Evolutionary conservation across 176 grass and related monocot species (phyloP).

Genomic region (Oryza glumipatula): DNA sequence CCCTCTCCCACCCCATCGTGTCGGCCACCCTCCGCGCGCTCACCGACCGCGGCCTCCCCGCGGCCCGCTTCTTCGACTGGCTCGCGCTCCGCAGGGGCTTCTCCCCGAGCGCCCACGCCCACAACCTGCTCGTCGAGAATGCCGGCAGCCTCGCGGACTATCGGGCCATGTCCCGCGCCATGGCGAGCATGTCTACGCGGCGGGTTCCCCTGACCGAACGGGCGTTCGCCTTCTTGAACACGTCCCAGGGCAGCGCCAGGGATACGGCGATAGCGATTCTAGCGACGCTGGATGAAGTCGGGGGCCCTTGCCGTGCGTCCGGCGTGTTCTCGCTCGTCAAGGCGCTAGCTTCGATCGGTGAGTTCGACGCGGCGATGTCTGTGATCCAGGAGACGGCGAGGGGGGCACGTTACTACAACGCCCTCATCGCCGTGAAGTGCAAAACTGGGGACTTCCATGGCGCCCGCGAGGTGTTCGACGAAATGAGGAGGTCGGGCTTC

Average conservation of each 20-base stretch:
- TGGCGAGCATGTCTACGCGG: slow-evolving; percentile 48
- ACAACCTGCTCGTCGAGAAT: slow-evolving; percentile 78
- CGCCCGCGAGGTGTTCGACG: slow-evolving; percentile 70
- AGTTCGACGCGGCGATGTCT: slow-evolving; percentile 59
- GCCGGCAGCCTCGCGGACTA: slow-evolving; percentile 60
- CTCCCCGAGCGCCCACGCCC: slow-evolving; percentile 45
- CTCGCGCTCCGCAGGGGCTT: slow-evolving; percentile 41
- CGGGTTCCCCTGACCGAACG: slow-evolving; percentile 56
- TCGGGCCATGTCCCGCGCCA: slow-evolving; percentile 54
- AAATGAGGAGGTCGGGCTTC: slow-evolving; percentile 67
- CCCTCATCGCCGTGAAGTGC: slow-evolving; percentile 68
- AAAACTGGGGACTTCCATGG: slow-evolving; percentile 61
- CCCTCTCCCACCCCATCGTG: slow-evolving; percentile 43
- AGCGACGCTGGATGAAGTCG: slow-evolving; percentile 37
- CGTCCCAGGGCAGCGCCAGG: slow-evolving; percentile 2
- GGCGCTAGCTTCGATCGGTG: slow-evolving; percentile 52
- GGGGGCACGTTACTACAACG: slow-evolving; percentile 65
- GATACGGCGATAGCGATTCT: slow-evolving; percentile 30
- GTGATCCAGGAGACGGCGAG: slow-evolving; percentile 65
- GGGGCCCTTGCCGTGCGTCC: slow-evolving; percentile 59
- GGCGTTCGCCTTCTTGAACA: slow-evolving; percentile 66
- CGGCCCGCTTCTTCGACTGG: slow-evolving; percentile 72
- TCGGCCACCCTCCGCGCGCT: slow-evolving; percentile 45
- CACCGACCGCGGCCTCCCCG: slow-evolving; percentile 50
- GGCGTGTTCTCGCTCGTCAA: slow-evolving; percentile 85